These are phyloP conservation scores for Pseudogymnoascus sp. DNA, from an alignment of 2,329 filamentous ascomycete species.

Conservation along the genomic window DNA sequence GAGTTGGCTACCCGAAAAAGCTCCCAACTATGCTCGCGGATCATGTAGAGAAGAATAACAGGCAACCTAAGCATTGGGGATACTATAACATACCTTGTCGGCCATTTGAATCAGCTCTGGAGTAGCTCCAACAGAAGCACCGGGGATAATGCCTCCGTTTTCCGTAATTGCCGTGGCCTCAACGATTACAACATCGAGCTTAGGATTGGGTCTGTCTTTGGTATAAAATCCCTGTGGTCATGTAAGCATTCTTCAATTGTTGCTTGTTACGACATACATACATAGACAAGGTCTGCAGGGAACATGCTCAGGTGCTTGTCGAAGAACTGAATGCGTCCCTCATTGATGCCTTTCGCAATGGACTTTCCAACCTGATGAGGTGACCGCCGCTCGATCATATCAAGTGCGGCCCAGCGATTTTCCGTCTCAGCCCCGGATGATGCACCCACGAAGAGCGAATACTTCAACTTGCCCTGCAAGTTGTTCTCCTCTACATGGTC, in stretches of 20 bases:
- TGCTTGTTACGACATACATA: background rate
- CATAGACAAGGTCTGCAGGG: slow-evolving; percentile 73
- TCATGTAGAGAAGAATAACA: slow-evolving; percentile 72
- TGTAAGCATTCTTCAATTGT: slow-evolving; percentile 11
- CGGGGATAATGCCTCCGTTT: slow-evolving; percentile 81
- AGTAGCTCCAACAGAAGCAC: slow-evolving; percentile 76
- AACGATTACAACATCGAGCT: slow-evolving; percentile 73
- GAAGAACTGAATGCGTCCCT: slow-evolving; percentile 82
- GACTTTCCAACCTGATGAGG: slow-evolving; percentile 88
- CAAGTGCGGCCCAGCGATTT: slow-evolving; percentile 79
- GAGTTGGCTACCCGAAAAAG: slow-evolving; percentile 46
- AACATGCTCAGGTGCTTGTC: slow-evolving; percentile 95
- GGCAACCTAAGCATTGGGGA: background rate
- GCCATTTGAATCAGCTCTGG: slow-evolving; percentile 86
- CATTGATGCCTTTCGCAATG: slow-evolving; percentile 85
- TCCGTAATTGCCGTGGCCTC: slow-evolving; percentile 83
- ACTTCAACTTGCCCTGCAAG: slow-evolving; percentile 75
- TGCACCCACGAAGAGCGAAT: slow-evolving; percentile 83
- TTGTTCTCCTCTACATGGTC: slow-evolving; percentile 85
- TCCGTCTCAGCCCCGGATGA: slow-evolving; percentile 80
- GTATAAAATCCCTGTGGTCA: slow-evolving; percentile 65
- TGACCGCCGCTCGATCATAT: slow-evolving; percentile 82
- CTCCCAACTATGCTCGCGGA: slow-evolving; percentile 78
- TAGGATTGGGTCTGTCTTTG: slow-evolving; percentile 64
- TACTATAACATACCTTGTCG: slow-evolving; percentile 54